Evolutionary conservation across 768 basidiomycete species (phyloP).

Genomic region (Mrakia gelida): DNA sequence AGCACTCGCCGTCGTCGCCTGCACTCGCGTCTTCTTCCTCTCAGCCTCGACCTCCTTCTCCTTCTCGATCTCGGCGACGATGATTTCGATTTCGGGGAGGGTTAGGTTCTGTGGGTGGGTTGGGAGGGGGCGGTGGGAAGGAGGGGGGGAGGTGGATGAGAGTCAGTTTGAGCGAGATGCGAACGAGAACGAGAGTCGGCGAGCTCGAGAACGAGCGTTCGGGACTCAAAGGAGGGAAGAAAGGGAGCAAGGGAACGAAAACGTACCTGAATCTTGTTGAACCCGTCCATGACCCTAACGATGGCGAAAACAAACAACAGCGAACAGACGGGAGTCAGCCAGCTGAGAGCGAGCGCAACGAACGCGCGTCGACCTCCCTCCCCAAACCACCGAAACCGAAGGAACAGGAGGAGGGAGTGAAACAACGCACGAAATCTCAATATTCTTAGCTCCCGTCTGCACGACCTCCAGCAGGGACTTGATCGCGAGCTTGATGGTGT

Average conservation of each 20-base stretch:
- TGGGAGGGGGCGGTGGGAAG: not conserved
- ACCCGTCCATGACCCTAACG: no score
- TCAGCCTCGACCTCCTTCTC: conserved; percentile 99
- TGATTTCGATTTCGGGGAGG: conserved; percentile 78
- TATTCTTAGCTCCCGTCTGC: conserved; percentile 99
- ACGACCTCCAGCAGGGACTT: conserved; percentile 96
- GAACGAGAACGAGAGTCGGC: not conserved
- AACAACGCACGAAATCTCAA: conserved; percentile 94
- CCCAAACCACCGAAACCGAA: no score
- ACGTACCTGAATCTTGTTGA: conserved; percentile 73
- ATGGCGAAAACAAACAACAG: no score
- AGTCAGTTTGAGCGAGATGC: no score
- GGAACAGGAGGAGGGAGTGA: not conserved
- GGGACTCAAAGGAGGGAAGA: not conserved
- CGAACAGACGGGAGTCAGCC: no score
- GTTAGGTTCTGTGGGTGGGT: conserved; percentile 70
- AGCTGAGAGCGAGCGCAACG: no score
- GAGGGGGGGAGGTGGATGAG: no score
- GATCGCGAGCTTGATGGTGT: conserved; percentile 88
- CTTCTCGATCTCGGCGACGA: conserved; percentile 87
- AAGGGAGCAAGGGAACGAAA: no score
- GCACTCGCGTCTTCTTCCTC: conserved; percentile 81
- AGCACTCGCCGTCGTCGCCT: conserved; percentile 62
- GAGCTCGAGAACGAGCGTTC: not conserved
- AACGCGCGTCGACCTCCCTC: not conserved